These are phyloP conservation scores for Ajuga chamaepitys DNA, from an alignment of 257 asterid genomes.

Conservation along the genomic window DNA sequence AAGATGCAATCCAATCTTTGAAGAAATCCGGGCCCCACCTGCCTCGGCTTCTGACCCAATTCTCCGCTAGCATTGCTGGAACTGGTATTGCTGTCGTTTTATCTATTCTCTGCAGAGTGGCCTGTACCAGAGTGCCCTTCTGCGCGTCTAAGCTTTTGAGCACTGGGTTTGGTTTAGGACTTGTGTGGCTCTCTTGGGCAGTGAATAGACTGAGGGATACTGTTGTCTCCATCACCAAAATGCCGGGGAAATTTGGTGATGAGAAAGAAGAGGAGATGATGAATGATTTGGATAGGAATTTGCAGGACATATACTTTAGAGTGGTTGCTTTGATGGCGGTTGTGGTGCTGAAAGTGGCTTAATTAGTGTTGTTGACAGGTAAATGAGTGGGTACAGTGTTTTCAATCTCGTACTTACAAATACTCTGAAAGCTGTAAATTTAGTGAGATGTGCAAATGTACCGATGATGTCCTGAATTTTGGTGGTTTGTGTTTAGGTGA, in stretches of 20 bases:
- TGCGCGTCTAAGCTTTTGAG: slow-evolving; percentile 48
- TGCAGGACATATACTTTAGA: slow-evolving; percentile 61
- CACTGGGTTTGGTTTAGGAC: slow-evolving; percentile 76
- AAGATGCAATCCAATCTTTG: slow-evolving; percentile 43
- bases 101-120: slow-evolving; percentile 58
- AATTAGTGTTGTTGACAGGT: slow-evolving; percentile 2
- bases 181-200: slow-evolving; percentile 86
- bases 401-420: background rate
- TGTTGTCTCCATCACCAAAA: slow-evolving; percentile 44
- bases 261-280: slow-evolving; percentile 52
- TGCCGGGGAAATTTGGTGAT: slow-evolving; percentile 23
- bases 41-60: slow-evolving; percentile 57
- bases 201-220: slow-evolving; percentile 74
- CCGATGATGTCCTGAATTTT: slow-evolving; percentile 7
- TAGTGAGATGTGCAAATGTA: background rate
- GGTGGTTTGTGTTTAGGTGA: background rate
- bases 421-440: slow-evolving; percentile 10
- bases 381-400: background rate
- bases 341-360: slow-evolving; percentile 54
- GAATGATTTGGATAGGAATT: slow-evolving; percentile 46
- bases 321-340: slow-evolving; percentile 55
- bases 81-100: slow-evolving; percentile 75
- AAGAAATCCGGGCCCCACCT: slow-evolving; percentile 74
- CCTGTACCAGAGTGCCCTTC: slow-evolving; percentile 44
- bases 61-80: slow-evolving; percentile 86